Conservation (phyloP, 1,284 basidiomycete genomes). For the Cystobasidium sp. region DNA sequence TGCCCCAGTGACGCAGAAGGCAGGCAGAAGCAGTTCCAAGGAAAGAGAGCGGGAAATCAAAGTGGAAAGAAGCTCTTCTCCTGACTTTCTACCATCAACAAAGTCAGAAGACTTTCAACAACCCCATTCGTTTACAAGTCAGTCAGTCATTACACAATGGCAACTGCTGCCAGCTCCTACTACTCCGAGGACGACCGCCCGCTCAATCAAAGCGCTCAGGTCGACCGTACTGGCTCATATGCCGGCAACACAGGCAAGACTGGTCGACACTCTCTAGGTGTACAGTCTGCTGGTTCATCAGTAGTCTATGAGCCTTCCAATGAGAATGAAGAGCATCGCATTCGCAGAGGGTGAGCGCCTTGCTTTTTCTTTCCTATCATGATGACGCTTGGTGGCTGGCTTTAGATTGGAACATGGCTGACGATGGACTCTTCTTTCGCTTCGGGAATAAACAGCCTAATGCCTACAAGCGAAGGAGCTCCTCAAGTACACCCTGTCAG, state of each 20-base stretch:
- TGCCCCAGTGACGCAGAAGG: conserved; percentile 12
- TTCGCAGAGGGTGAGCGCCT: conserved; percentile 22
- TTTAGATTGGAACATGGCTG: background rate
- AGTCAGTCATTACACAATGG: conserved; percentile 1
- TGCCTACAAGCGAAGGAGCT: conserved; percentile 16
- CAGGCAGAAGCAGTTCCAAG: background rate
- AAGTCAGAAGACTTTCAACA: background rate
- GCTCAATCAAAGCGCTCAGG: conserved; percentile 1
- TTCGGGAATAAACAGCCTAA: background rate
- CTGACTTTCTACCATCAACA: background rate
- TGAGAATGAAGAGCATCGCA: conserved; percentile 25
- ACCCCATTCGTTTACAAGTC: background rate
- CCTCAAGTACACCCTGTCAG: conserved; percentile 13
- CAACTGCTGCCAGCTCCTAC: conserved; percentile 31
- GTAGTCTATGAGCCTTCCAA: conserved; percentile 23
- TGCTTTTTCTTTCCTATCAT: background rate
- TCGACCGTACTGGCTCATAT: conserved; percentile 19
- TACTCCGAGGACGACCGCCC: conserved; percentile 29
- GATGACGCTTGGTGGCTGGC: background rate
- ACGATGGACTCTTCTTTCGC: background rate
- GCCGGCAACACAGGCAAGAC: conserved; percentile 3
- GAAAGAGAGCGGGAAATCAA: background rate
- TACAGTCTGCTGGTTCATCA: conserved; percentile 16
- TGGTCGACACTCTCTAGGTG: conserved; percentile 3
- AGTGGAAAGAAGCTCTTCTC: background rate